These are phyloP conservation scores for Naegleria lovaniensis DNA, from an alignment of 208 protist genomes.

Conservation along the genomic window DNA sequence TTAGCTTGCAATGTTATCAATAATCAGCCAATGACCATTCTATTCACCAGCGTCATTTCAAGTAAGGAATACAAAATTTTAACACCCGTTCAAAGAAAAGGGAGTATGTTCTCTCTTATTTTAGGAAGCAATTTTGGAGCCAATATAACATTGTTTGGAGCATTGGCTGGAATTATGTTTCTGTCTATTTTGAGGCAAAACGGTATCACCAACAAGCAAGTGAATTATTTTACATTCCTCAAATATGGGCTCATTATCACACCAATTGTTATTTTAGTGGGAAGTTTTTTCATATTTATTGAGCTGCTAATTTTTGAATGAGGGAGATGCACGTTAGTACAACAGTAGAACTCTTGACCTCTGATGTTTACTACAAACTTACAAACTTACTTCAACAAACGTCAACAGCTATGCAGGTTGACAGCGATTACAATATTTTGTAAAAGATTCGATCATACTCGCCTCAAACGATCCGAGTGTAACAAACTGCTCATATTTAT, in stretches of 20 bases:
- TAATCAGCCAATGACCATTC: conserved; percentile 44
- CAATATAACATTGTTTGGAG: conserved; percentile 38
- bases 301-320: neutral
- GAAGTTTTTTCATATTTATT: neutral
- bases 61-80: conserved; percentile 15
- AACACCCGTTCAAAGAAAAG: neutral
- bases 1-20: conserved; percentile 39
- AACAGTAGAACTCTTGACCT: no score
- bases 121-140: conserved; percentile 41
- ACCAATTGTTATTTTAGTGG: neutral
- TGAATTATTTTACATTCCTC: conserved; percentile 4
- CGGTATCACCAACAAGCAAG: neutral
- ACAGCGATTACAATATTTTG: no score
- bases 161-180: conserved; percentile 43
- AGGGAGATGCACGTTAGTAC: no score
- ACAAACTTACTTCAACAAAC: no score
- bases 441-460: no score
- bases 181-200: conserved; percentile 28
- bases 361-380: no score
- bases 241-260: neutral
- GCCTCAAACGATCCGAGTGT: no score
- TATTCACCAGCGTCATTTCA: conserved; percentile 35
- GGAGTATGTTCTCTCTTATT: conserved; percentile 34
- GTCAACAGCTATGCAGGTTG: no score
- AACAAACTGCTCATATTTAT: no score